Conservation (phyloP, 2,329 filamentous ascomycete genomes). For the Ophiostoma himal-ulmi region DNA sequence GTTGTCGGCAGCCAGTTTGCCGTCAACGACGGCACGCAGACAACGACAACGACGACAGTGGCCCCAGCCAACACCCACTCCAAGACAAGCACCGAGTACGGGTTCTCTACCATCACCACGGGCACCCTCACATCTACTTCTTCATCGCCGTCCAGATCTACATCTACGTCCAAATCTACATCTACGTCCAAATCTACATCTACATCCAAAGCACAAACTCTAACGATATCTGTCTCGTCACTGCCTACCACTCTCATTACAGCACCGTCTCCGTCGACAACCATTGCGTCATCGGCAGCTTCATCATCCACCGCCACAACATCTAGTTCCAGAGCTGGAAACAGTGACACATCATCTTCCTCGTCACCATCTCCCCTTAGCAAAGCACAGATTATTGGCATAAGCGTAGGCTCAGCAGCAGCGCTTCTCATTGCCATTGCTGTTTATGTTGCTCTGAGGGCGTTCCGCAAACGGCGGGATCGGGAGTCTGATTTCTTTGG, state of each 20-base stretch:
- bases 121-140: slow-evolving; percentile 30
- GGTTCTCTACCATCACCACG: slow-evolving; percentile 5
- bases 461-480: slow-evolving; percentile 33
- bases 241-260: neutral
- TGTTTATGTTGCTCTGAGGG: slow-evolving; percentile 39
- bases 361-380: neutral
- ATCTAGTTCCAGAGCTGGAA: neutral
- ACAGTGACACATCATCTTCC: neutral
- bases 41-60: slow-evolving; percentile 35
- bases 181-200: neutral
- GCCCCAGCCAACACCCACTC: slow-evolving; percentile 12
- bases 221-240: neutral
- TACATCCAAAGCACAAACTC: neutral
- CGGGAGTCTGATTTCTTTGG: neutral
- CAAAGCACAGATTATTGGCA: slow-evolving; percentile 43
- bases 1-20: slow-evolving; percentile 34
- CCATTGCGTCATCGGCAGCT: neutral
- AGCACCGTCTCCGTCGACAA: neutral
- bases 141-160: neutral
- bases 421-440: slow-evolving; percentile 45
- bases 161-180: neutral
- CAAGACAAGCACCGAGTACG: slow-evolving; percentile 13
- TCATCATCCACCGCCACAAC: neutral
- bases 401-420: slow-evolving; percentile 50
- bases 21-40: slow-evolving; percentile 5